Conservation (phyloP, 306 rosid species). For the Cicer pinnatifidum region DNA sequence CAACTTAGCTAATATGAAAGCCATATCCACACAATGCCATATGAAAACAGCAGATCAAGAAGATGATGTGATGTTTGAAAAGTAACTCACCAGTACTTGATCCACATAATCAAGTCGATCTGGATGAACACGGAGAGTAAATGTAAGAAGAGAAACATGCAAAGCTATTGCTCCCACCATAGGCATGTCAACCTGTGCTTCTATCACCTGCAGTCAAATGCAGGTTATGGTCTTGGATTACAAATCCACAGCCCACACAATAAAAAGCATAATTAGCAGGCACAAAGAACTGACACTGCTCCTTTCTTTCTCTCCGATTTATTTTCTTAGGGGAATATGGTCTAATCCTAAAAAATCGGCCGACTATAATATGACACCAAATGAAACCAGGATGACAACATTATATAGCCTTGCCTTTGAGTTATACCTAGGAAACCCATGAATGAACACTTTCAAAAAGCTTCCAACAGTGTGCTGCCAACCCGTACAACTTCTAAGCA, state of each 20-base stretch:
- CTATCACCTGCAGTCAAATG: slow-evolving; percentile 78
- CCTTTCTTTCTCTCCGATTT: slow-evolving; percentile 24
- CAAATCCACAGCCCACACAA: slow-evolving; percentile 28
- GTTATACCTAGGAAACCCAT: slow-evolving; percentile 33
- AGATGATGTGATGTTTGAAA: slow-evolving; percentile 20
- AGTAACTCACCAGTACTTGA: slow-evolving; percentile 80
- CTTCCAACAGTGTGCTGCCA: slow-evolving; percentile 23
- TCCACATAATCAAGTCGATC: slow-evolving; percentile 97
- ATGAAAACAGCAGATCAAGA: slow-evolving; percentile 26
- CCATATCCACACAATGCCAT: slow-evolving; percentile 32
- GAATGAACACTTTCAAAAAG: neutral
- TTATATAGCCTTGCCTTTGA: slow-evolving; percentile 10
- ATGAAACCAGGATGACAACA: slow-evolving; percentile 31
- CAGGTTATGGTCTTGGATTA: slow-evolving; percentile 38
- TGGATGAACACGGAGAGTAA: slow-evolving; percentile 93
- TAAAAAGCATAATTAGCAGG: slow-evolving; percentile 28
- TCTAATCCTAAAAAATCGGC: slow-evolving; percentile 18
- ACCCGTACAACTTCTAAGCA: slow-evolving; percentile 35
- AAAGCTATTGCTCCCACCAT: slow-evolving; percentile 80
- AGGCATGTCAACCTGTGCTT: slow-evolving; percentile 94
- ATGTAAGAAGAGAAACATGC: slow-evolving; percentile 91
- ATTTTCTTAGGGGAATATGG: neutral
- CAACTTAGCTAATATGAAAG: slow-evolving; percentile 39
- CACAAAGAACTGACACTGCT: slow-evolving; percentile 31
- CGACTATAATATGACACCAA: slow-evolving; percentile 22